Evolutionary conservation across 2,329 filamentous ascomycete genomes (phyloP), one percentile per base, ranked within the genome.

Genomic region (Stemphylium beticola): DNA sequence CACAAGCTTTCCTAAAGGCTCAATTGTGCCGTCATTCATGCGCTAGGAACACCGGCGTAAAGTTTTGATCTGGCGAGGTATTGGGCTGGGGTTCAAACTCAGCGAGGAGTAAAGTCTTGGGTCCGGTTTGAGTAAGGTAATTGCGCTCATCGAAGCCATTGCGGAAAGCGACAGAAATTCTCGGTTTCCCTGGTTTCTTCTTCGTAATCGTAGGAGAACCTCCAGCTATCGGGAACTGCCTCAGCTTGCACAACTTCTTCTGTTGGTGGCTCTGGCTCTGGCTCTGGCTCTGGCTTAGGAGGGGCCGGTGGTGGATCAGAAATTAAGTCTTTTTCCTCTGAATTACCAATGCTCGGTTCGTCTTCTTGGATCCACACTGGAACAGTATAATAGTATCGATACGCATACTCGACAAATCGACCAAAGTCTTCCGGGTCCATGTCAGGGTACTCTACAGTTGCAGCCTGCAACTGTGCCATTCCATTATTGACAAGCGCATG

Each of bases 361-460:
- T 40, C 20, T 20, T 53, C 48, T n/a, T 34, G 6, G 2, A 11
- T 18, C 46, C 58, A 60, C 3, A n/a, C 1, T 7, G 66, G 66
- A 3, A 49, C 43, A 0, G 63, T 62, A 17, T 70, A 72, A 18
- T 72, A 61, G 4, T 49, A 37, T 2, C 61, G 57, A 26, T 71
- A 71, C 2, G 64, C 64, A 15, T 67, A 72, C 32, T 73, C 66
- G 2, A 63, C 37, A 37, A 64, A 72, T n/a, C 69, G 57, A 2
- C 55, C 51, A 51, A 73, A 72, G 31, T 71, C 69, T 1, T 59
- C 59, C 0, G 54, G 34, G 1, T 67, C 49, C 7, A 71, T 31
- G 18, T 72, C 62, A 0, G 41, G 2, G 2, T 69, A n/a, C 24
- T 58, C 46, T 0, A 65, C 67, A 12, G 36, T 57, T 8, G 52